Evolutionary conservation across 371 early-diverging fungal species (phyloP), one percentile per base, ranked within the genome.

Genomic region (Zychaea mexicana): DNA sequence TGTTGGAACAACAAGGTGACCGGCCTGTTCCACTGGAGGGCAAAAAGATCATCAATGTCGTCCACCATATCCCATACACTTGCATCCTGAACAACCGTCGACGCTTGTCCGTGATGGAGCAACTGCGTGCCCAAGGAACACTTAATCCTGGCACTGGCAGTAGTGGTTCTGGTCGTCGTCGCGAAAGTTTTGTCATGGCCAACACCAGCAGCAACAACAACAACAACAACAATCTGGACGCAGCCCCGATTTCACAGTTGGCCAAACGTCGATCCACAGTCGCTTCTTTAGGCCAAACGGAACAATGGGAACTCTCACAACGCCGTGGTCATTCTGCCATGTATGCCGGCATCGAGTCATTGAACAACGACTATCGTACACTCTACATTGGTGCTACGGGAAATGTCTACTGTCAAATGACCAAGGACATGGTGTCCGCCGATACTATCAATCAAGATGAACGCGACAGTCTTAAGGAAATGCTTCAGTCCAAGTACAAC

Each of bases 351-450:
- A 75, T 93, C 19, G 74, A 75, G 55, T 82, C 86, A 0, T 72
- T 92, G n/a, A 57, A 64, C 17, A 64, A 77, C 10, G 74, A 79
- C 13, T 75, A 81, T 47, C 81, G 84, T 26, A 85, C 82, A 3
- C 60, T 90, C 22, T 88, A 90, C 67, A 84, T 94, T 61, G 94
- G 93, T 27, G 90, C 88, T 83, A 76, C 85, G 10, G 94, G 92
- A 2, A 74, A 78, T 36, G 67, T 89, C 28, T 62, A 72, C n/a
- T 79, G 79, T 52, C 62, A 75, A 30, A 67, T 78, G 12, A 85
- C 75, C 22, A 68, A 70, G 12, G 69, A 57, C 1, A 42, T 52
- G 3, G 39, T 81, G 13, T 62, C 66, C 4, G 24, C 57, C 2
- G 73, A 74, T 36, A 58, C 61, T 9, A 39, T 84, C 15, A 67